phyloP scores from a whole-genome alignment of 2,329 filamentous ascomycete species.

The Plenodomus tracheiphilus region DNA sequence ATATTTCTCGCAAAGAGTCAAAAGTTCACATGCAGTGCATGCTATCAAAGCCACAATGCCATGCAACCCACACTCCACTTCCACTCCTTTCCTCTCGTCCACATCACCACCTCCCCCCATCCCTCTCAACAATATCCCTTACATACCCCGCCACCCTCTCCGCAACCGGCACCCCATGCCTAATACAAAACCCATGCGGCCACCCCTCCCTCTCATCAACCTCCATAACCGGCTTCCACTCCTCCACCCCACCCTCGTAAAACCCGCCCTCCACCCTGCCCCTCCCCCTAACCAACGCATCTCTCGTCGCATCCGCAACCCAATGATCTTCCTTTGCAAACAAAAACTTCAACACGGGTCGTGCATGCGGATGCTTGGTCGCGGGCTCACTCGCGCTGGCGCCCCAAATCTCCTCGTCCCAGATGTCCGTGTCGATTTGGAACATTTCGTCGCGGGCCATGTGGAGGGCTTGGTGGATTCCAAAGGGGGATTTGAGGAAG shows the following conservation, averaged over 20 bases:
- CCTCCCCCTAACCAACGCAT: constrained; percentile 53
- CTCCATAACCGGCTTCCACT: constrained; percentile 56
- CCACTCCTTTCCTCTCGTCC: not conserved
- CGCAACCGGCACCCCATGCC: constrained; percentile 54
- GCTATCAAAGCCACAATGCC: too few species aligned
- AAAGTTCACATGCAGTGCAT: too few species aligned
- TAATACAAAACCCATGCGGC: constrained; percentile 64
- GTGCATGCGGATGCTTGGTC: constrained; percentile 32
- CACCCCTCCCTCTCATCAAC: constrained; percentile 58
- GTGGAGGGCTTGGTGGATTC: constrained; percentile 60
- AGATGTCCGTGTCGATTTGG: constrained; percentile 59
- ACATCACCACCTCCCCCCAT: constrained; percentile 11
- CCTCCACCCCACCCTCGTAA: constrained; percentile 8
- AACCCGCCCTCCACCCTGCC: constrained; percentile 22
- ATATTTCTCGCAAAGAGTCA: too few species aligned
- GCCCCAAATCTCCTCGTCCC: constrained; percentile 64
- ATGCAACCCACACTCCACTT: not conserved
- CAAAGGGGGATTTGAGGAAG: constrained; percentile 54
- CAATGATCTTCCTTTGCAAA: constrained; percentile 65
- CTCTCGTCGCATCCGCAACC: constrained; percentile 62
- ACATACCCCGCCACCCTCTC: constrained; percentile 56
- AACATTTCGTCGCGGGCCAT: constrained; percentile 63
- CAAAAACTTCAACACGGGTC: constrained; percentile 59
- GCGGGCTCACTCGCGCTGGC: constrained; percentile 34
- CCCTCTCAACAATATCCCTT: constrained; percentile 43